Evolutionary conservation across 768 basidiomycete species (phyloP), one percentile per base, ranked within the genome.

Genomic region (Coprinellus micaceus): DNA sequence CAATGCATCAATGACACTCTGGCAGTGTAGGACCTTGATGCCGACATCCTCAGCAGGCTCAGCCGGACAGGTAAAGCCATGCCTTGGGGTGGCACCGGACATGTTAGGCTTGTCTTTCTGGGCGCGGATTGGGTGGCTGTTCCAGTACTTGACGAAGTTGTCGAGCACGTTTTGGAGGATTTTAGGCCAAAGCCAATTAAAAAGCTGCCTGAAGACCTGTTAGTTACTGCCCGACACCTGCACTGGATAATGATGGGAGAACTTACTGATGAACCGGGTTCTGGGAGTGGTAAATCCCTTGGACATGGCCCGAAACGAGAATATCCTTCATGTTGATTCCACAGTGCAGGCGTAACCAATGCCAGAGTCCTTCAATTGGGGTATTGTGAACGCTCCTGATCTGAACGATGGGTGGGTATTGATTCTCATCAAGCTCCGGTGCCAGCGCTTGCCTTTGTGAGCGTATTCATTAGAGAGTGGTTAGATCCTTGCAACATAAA

Each of bases 121-220:
- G 2, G 29, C 13, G 2, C 62, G 57, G 36, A 69, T 64, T 25
- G 44, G 39, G 50, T 70, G 68, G 33, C 60, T 61, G 47, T 66
- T 45, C 44, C 44, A 45, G 26, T 10, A 44, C 41, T 9, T 7
- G 19, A 21, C 6, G 19, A 44, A 44, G 6, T 7, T 9, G 22
- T 70, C 57, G 4, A 70, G 58, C 26, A n/a, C n/a, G 6, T n/a
- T 43, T 39, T 70, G 69, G 5, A 68, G 58, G 24, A 68, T 63
- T 24, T 67, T 55, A 0, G 64, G 67, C 69, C 69, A 70, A 5
- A 70, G 44, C 65, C 65, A 70, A 22, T 66, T 45, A 44, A 69
- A 68, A 43, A 62, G 46, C 25, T 54, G 39, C 15, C 61, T 53
- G 45, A 22, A 46, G n/a, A 17, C 2, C 9, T 5, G 40, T 17